These are phyloP conservation scores for Plantago ovata DNA, from an alignment of 257 asterid genomes.

Conservation along the genomic window DNA sequence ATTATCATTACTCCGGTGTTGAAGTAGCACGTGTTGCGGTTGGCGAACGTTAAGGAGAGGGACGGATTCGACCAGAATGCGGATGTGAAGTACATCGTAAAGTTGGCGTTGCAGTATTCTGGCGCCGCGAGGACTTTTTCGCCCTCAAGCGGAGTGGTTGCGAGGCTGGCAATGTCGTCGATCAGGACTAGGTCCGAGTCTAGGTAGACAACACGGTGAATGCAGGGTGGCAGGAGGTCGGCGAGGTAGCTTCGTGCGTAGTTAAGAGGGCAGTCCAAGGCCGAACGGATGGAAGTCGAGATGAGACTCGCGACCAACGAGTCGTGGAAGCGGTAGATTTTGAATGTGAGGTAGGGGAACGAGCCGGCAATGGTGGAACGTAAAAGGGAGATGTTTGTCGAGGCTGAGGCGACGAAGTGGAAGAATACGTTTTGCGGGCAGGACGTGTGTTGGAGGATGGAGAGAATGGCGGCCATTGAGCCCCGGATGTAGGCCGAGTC, in stretches of 20 bases:
- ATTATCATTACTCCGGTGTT: constrained; percentile 97
- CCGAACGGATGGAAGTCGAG: constrained; percentile 93
- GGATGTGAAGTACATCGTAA: constrained; percentile 83
- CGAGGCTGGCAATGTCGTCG: constrained; percentile 75
- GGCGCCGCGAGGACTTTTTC: constrained; percentile 81
- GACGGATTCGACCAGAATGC: constrained; percentile 92
- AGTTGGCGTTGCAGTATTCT: constrained; percentile 88
- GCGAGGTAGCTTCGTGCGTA: constrained; percentile 91
- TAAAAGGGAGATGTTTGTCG: constrained; percentile 42
- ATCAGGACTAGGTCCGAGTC: constrained; percentile 83
- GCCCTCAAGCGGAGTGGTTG: constrained; percentile 45
- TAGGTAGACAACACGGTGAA: constrained; percentile 68
- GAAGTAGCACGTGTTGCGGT: constrained; percentile 73
- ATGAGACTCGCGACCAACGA: constrained; percentile 60
- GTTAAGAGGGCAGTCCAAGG: constrained; percentile 89
- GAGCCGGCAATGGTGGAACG: constrained; percentile 50
- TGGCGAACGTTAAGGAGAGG: constrained; percentile 63
- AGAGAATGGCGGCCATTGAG: constrained; percentile 84
- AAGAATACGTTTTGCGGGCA: constrained; percentile 74
- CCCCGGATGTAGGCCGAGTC: constrained; percentile 83
- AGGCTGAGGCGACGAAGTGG: constrained; percentile 71
- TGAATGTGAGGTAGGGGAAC: constrained; percentile 69
- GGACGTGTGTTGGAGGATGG: constrained; percentile 78
- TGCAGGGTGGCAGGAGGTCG: constrained; percentile 63
- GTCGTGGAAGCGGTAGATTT: constrained; percentile 53